Base-by-base conservation (phyloP, 2,329 filamentous ascomycete species). In the Didymella glomerata region DNA sequence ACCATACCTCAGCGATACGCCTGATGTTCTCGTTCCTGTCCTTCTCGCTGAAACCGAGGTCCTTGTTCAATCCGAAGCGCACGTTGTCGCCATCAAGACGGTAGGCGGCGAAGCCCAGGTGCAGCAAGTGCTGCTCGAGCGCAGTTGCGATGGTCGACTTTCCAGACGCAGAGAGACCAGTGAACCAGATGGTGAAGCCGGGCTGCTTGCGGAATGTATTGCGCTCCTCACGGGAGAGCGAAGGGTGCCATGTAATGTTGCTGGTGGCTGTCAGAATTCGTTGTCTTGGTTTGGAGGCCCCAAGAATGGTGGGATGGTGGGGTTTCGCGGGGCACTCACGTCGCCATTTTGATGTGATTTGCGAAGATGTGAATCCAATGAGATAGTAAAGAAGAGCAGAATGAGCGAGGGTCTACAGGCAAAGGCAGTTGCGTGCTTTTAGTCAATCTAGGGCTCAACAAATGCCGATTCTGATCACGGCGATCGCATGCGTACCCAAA, bases 1-100 rank as follows among this genome's bases (percentile, higher is more conserved):
- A 16, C 63, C 68, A 27, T 71, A 81, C 81, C 84, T 99, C 94
- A 54, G 91, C 92, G 73, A 99, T 97, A 65, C 95, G 89, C 61
- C 95, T 88, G 76, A 99, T 99, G 83, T 99, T 99, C 85, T 99
- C 95, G 77, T 94, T 96, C 70, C 95, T 88, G 83, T 97, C 93
- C 75, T 88, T 87, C 76, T 97, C 94, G 65, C 88, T 90, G 84
- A 98, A 99, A 16, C 94, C 94, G 11, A 99, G 86, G 82, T 98
- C 94, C 81, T 96, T 96, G 87, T 98, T 99, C 68, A 99, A 85
- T 16, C 95, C 95, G 82, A 98, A 97, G 62, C 95, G 94, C 67
- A 99, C 90, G 81, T 99, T 99, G 86, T 99, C 95, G 73, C 94
- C 95, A 80, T 99, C 95, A 28, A 99, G 89, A 52, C 95, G 89